Evolutionary conservation across 441 rosid genomes (phyloP), one percentile per base, ranked within the genome.

Genomic region (Corymbia calophylla): DNA sequence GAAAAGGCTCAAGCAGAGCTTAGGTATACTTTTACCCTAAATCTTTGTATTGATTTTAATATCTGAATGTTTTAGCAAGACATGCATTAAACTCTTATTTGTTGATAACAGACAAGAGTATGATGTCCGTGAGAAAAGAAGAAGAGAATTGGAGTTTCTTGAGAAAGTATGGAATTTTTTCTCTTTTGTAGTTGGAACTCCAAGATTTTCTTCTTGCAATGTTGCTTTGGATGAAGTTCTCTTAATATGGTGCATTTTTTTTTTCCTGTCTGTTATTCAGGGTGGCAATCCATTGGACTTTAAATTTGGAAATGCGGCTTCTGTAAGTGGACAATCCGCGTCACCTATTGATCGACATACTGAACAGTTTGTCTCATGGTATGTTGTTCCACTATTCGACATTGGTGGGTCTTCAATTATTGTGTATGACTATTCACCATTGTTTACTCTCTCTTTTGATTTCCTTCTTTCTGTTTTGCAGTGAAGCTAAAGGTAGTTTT

Each of bases 221-320:
- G 27, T 55, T 90, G n/a, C 66, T 47, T 87, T 19, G 39, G 25
- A 86, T 35, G 88, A 56, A 86, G 47, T 62, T 68, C 39, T 87
- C 53, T 53, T 21, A 18, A 29, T 58, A 53, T 29, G 58, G 29
- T 58, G 51, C 23, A 44, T 77, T 60, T 60, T 62, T 58, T 55
- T 21, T 23, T 49, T 51, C 44, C 44, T 58, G 39, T 54, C 31
- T 87, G 91, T 93, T 29, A 89, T 89, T 88, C 94, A 98, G 99
- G 99, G 99, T 51, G 99, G 99, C 89, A 95, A 98, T 94, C 99
- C 99, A 86, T 94, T 98, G 95, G 99, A 98, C 92, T 98, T 97
- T 92, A 97, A 95, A 94, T 95, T 95, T 93, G 96, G 95, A 88
- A 93, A 92, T 91, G 94, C 94, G 89, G 93, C 98, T 91, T 96